Base-by-base conservation (phyloP, 257 asterid genomes). In the Solanum clarkiae region DNA sequence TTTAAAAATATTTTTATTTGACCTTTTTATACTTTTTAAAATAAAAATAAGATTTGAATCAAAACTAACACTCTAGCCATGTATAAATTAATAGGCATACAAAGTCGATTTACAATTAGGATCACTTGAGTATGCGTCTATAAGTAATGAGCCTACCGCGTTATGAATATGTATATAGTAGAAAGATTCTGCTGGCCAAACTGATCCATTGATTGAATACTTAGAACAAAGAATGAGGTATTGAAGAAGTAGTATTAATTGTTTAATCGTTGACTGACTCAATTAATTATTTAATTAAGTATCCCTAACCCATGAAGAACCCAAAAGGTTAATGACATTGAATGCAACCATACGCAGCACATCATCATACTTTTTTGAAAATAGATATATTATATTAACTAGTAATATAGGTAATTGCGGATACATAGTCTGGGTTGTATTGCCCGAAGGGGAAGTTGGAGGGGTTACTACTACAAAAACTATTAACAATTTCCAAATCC, bases 261-360 rank as follows among this genome's bases (percentile, higher is more conserved):
- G 45, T 79, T 53, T 79, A 79, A 79, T 53, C 3, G 47, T 79
- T 79, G 83, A 79, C 83, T 79, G 49, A 79, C 62, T 26, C 10
- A 29, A 53, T 24, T 22, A 74, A 22, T 74, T 11, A 11, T 10
- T 72, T 72, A 44, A 71, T 42, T 70, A 70, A 42, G 22, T 69
- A 36, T 40, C 11, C 36, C 14, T 80, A 66, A 66, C 89, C 89
- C 88, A 83, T 42, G 22, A 72, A 57, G 26, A 36, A 20, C 47
- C 77, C 88, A 80, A 75, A 88, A 84, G 87, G 91, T 85, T 85
- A 84, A 85, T 79, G 82, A 83, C 84, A 84, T 62, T 83, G 86
- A 32, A 65, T 70, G 69, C 68, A 84, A 70, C 82, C 63, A 79
- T 45, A 77, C 36, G 13, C 81, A 45, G n/a, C 59, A 72, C 20